phyloP scores from a whole-genome alignment of 352 stramenopile genomes.

The Globisporangium middletonii region DNA sequence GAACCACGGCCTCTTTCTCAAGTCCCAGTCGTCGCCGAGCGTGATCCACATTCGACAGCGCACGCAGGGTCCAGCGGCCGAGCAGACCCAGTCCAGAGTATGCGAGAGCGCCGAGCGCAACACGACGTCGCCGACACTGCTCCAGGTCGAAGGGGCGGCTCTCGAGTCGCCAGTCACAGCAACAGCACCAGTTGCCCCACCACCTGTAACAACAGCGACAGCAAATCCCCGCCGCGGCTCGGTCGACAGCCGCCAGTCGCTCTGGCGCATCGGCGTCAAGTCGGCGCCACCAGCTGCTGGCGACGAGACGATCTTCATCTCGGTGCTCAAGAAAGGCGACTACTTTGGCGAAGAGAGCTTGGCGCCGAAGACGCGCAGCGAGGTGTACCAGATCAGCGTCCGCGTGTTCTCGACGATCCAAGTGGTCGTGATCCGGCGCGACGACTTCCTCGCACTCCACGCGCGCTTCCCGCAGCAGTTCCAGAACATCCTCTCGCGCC shows the following conservation, averaged over 20 bases:
- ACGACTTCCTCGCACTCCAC: conserved; percentile 33
- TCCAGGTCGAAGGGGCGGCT: neutral
- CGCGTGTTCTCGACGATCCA: conserved; percentile 47
- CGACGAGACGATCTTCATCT: conserved; percentile 29
- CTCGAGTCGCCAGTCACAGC: neutral
- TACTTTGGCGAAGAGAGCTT: conserved; percentile 66
- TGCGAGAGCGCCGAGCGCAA: neutral
- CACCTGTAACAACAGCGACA: neutral
- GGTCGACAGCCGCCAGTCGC: neutral
- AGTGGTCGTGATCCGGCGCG: conserved; percentile 34
- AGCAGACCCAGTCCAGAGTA: neutral
- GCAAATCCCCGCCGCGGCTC: neutral
- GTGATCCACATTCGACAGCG: neutral
- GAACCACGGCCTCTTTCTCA: conserved; percentile 1
- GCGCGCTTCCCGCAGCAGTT: conserved; percentile 39
- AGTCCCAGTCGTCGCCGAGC: neutral
- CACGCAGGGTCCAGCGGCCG: neutral
- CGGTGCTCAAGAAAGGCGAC: conserved; percentile 45
- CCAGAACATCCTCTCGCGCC: conserved; percentile 15
- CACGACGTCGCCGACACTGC: neutral
- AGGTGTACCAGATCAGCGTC: conserved; percentile 52
- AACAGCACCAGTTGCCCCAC: no score
- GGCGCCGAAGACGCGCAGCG: conserved; percentile 7
- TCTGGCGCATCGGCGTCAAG: conserved; percentile 7
- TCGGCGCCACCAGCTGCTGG: neutral